phyloP scores from a whole-genome alignment of 1,139 yeast genomes.

The Scheffersomyces parashehatae region DNA sequence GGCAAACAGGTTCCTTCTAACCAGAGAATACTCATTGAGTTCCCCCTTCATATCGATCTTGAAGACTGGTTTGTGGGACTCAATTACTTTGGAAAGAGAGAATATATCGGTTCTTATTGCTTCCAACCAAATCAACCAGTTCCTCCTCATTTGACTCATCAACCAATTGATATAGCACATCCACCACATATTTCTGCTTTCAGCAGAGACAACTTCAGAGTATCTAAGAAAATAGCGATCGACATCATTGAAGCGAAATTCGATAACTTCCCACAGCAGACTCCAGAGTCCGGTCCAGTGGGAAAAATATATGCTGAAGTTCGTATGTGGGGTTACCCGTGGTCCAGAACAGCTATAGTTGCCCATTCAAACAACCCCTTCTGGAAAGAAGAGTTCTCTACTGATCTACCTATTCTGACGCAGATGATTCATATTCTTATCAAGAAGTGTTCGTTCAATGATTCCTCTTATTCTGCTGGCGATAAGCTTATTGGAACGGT shows the following conservation, averaged over 20 bases:
- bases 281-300: slow-evolving; percentile 7
- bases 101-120: slow-evolving; percentile 44
- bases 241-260: slow-evolving; percentile 73
- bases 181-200: slow-evolving; percentile 20
- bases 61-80: slow-evolving; percentile 85
- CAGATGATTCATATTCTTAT: slow-evolving; percentile 54
- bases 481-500: slow-evolving; percentile 56
- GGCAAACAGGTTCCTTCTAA: slow-evolving; percentile 34
- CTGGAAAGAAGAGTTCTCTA: slow-evolving; percentile 68
- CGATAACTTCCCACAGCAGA: slow-evolving; percentile 19
- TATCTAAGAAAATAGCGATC: slow-evolving; percentile 53
- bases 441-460: slow-evolving; percentile 35
- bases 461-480: slow-evolving; percentile 20
- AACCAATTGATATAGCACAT: not conserved
- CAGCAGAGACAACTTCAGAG: slow-evolving; percentile 46
- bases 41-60: slow-evolving; percentile 68
- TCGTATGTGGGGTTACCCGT: slow-evolving; percentile 64
- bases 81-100: slow-evolving; percentile 65
- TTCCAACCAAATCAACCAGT: slow-evolving; percentile 1
- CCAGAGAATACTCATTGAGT: slow-evolving; percentile 56
- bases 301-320: slow-evolving; percentile 61
- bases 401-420: slow-evolving; percentile 58
- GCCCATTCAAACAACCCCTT: slow-evolving; percentile 54
- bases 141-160: not conserved
- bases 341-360: slow-evolving; percentile 70